Percentiles rank a stretch among this genome's conserved stretches.
These are phyloP conservation scores for Penicillium manginii DNA, from an alignment of 495 filamentous ascomycete species.

Conservation along the genomic window DNA sequence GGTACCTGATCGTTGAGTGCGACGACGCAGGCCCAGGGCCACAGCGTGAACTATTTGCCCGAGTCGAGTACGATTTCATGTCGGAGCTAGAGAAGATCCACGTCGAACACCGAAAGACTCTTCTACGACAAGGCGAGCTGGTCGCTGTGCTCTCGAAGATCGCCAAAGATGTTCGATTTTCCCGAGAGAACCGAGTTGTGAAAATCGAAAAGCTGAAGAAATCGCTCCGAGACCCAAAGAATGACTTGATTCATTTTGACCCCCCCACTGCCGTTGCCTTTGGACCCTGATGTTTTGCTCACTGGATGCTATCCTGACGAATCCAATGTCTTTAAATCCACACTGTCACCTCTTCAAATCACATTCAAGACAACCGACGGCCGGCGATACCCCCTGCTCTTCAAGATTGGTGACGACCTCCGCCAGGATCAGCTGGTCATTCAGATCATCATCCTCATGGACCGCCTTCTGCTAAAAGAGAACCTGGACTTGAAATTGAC, in stretches of 20 bases:
- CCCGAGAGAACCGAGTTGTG: constrained; percentile 71
- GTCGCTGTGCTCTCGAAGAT: constrained; percentile 86
- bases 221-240: constrained; percentile 83
- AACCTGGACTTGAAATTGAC: constrained; percentile 95
- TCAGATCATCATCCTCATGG: constrained; percentile 98
- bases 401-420: constrained; percentile 97
- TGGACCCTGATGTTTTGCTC: constrained; percentile 82
- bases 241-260: constrained; percentile 80
- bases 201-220: constrained; percentile 85
- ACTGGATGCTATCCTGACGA: constrained; percentile 82
- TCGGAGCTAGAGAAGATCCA: constrained; percentile 65
- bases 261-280: constrained; percentile 86
- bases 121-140: constrained; percentile 88
- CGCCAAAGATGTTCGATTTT: constrained; percentile 84
- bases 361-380: constrained; percentile 82
- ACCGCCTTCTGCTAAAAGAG: constrained; percentile 91
- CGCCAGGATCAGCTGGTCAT: constrained; percentile 98
- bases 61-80: constrained; percentile 97
- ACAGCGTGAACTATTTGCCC: constrained; percentile 82
- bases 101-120: constrained; percentile 69
- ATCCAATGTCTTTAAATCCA: constrained; percentile 92
- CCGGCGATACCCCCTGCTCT: constrained; percentile 84
- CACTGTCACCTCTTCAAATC: constrained; percentile 85
- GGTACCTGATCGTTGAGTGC: constrained; percentile 98
- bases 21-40: constrained; percentile 78